phyloP scores from a whole-genome alignment of 371 early-diverging fungal species.

The Saksenaea oblongispora region DNA sequence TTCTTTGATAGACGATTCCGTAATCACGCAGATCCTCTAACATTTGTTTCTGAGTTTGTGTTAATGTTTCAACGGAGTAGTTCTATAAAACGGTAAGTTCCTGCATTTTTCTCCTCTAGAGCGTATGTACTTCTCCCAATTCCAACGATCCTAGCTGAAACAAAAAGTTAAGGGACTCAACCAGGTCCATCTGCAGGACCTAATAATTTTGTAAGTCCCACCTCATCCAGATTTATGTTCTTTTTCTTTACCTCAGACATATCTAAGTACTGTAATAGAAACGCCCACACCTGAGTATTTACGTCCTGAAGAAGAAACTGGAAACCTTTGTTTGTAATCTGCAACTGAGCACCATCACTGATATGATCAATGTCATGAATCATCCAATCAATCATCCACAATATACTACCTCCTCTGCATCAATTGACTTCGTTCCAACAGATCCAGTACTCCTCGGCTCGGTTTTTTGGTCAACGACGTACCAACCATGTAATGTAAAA shows the following conservation, averaged over 20 bases:
- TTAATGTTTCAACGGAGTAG: conserved; percentile 84
- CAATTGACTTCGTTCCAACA: conserved; percentile 75
- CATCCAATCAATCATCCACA: background rate
- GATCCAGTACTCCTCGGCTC: conserved; percentile 74
- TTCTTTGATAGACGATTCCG: conserved; percentile 89
- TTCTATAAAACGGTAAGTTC: conserved; percentile 42
- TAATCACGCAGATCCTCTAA: conserved; percentile 87
- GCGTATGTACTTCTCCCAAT: conserved; percentile 73
- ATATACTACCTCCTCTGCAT: conserved; percentile 64
- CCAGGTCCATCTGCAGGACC: conserved; percentile 85
- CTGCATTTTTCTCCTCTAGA: background rate
- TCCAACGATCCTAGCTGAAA: conserved; percentile 91
- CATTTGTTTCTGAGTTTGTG: conserved; percentile 81
- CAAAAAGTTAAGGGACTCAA: conserved; percentile 89
- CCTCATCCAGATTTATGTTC: background rate
- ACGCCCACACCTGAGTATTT: conserved; percentile 94
- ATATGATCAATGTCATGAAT: conserved; percentile 6
- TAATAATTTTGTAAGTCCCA: conserved; percentile 11
- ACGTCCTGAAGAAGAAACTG: conserved; percentile 95
- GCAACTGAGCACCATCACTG: conserved; percentile 24
- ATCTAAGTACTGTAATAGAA: conserved; percentile 90
- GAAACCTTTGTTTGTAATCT: conserved; percentile 95
- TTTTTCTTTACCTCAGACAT: conserved; percentile 68
- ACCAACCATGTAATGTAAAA: conserved; percentile 94
- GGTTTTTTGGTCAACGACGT: conserved; percentile 70